Conservation (phyloP, 2,329 filamentous ascomycete species). For the Pestalotiopsis sp. region DNA sequence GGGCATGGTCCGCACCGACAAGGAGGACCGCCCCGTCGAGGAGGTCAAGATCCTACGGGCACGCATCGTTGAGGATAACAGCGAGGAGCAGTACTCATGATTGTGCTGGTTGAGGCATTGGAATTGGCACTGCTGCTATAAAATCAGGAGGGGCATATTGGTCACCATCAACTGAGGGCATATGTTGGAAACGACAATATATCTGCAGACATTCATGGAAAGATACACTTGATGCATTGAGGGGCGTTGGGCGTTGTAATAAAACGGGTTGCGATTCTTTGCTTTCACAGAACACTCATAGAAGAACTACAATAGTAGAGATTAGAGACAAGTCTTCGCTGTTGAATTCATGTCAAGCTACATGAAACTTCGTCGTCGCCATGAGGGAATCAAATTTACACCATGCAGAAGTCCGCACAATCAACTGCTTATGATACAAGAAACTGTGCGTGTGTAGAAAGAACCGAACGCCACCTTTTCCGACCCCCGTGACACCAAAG, state of each 20-base stretch:
- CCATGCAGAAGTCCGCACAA: neutral
- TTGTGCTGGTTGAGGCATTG: neutral
- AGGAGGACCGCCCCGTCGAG: conserved; percentile 79
- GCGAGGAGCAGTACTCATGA: conserved; percentile 20
- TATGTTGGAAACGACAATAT: neutral
- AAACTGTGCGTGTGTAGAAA: neutral
- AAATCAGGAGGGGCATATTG: neutral
- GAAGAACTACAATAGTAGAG: neutral
- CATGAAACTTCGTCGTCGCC: neutral
- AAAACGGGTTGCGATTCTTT: neutral
- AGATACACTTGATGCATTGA: neutral
- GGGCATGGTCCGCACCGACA: conserved; percentile 82
- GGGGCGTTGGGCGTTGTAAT: neutral
- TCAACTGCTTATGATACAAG: conserved; percentile 5
- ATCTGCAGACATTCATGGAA: neutral
- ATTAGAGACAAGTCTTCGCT: neutral
- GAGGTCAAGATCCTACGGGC: conserved; percentile 81
- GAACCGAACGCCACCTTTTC: conserved; percentile 4
- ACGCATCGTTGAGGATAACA: conserved; percentile 65
- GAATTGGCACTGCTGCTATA: neutral
- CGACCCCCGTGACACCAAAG: neutral
- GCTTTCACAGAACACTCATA: neutral
- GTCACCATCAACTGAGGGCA: neutral
- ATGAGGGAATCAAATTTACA: conserved; percentile 1
- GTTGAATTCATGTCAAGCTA: neutral